Base-by-base conservation (phyloP, 2,329 filamentous ascomycete genomes). In the Colletotrichum cuscutae region DNA sequence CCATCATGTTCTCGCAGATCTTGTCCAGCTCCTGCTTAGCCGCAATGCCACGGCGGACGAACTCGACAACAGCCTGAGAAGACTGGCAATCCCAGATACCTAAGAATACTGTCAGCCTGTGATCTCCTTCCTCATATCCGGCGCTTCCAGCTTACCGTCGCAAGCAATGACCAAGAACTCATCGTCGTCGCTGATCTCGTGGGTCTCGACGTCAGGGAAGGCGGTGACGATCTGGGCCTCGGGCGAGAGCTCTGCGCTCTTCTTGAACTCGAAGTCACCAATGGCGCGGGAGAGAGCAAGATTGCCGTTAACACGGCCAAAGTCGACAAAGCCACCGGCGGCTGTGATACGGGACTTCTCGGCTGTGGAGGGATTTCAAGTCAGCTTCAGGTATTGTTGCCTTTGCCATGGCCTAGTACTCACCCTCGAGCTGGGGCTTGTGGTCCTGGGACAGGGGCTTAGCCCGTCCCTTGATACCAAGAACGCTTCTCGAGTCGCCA, bases 1-100 rank as follows among this genome's bases (percentile, higher is more conserved):
- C 96, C 97, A 99, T 99, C 95, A 99, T 98, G 86, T 99, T 99
- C 86, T 99, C 97, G 84, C 96, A 98, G 79, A 99, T 98, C 82
- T 94, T 94, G 68, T 95, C 92, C 64, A 99, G 90, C 62, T 97
- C 94, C 85, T 99, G 97, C 87, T 98, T 98, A 64, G 95, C 95
- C 62, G 95, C 96, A 82, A 99, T 98, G 70, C 97, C 97, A 81
- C 97, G 93, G 82, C 97, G 91, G 76, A 98, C 97, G 81, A 99
- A 99, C 84, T 99, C 97, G 77, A 98, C 87, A 42, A 99, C 97
- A 52, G 96, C 94, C 86, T 99, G 97, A 58, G 97, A 99, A 69
- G 97, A 98, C 83, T 98, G 97, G 83, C 97, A 98, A 85, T 99
- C 97, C 97, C 97, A 99, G 83, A 99, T 99, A 83, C 97, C 97